Conservation (phyloP, 306 rosid genomes). For the Begonia loranthoides region DNA sequence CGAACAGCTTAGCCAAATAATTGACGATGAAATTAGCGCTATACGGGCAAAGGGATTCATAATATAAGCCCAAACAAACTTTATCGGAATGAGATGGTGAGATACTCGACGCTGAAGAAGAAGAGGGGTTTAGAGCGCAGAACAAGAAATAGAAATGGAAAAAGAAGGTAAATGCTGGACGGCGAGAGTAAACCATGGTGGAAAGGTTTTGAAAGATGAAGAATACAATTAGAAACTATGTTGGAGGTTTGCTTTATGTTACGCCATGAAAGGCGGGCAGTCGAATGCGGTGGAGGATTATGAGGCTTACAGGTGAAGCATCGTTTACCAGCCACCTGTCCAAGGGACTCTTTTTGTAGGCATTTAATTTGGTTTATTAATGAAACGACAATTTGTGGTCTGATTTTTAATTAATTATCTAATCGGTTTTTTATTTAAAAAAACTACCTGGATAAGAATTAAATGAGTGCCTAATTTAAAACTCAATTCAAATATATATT, state of each 20-base stretch:
- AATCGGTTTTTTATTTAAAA: too few relatives aligned
- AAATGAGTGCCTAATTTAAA: too few relatives aligned
- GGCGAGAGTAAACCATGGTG: conserved; percentile 25
- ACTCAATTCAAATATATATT: too few relatives aligned
- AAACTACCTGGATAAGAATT: too few relatives aligned
- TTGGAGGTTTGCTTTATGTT: background rate
- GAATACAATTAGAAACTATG: too few relatives aligned
- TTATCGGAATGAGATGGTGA: conserved; percentile 27
- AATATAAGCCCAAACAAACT: conserved; percentile 54
- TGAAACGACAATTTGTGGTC: too few relatives aligned
- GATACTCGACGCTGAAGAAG: conserved; percentile 11
- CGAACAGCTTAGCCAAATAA: conserved; percentile 47
- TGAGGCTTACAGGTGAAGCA: too few relatives aligned
- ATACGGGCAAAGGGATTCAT: conserved; percentile 79
- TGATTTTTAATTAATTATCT: too few relatives aligned
- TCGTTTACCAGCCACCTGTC: too few relatives aligned
- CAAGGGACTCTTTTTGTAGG: too few relatives aligned
- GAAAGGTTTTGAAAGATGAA: background rate
- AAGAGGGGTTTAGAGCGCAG: conserved; percentile 14
- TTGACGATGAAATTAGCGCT: conserved; percentile 52
- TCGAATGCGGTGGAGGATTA: too few relatives aligned
- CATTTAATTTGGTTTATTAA: too few relatives aligned
- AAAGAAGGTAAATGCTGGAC: conserved; percentile 4
- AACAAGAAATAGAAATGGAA: conserved; percentile 13
- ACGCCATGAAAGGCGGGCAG: conserved; percentile 3